Conservation (phyloP, 2,329 filamentous ascomycete genomes). For the Botrytis porri region DNA sequence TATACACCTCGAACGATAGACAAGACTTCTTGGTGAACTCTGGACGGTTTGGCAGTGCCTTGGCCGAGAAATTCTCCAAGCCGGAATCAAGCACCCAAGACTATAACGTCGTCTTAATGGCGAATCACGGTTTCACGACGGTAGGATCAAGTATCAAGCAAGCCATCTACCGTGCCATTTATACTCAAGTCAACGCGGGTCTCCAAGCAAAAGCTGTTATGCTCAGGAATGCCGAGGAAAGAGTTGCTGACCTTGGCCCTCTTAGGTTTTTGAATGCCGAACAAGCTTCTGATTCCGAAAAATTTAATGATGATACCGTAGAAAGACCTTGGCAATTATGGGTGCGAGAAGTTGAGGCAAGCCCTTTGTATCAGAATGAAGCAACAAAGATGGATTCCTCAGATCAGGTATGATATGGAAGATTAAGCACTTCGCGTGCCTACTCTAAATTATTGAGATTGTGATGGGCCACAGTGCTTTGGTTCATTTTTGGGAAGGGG, state of each 20-base stretch:
- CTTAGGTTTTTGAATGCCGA: conserved; percentile 25
- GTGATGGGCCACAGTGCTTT: conserved; percentile 1
- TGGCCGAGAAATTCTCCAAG: conserved; percentile 39
- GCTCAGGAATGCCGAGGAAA: conserved; percentile 21
- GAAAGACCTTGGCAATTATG: conserved; percentile 37
- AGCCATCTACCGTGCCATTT: conserved; percentile 44
- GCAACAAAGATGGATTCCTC: not conserved
- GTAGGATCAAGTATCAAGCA: conserved; percentile 41
- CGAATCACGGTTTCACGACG: conserved; percentile 46
- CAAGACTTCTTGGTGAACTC: conserved; percentile 43
- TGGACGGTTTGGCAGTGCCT: conserved; percentile 37
- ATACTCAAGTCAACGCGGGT: conserved; percentile 45
- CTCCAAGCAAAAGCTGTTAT: conserved; percentile 43
- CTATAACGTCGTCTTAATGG: conserved; percentile 45
- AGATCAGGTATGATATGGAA: conserved; percentile 1
- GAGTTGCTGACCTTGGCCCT: not conserved
- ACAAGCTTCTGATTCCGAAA: conserved; percentile 29
- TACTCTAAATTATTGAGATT: not conserved
- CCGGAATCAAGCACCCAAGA: conserved; percentile 24
- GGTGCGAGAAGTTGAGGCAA: conserved; percentile 35
- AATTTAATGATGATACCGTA: conserved; percentile 34
- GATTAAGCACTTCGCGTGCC: not conserved
- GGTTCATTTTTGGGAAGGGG: not conserved
- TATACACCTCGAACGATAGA: conserved; percentile 33
- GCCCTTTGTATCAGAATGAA: conserved; percentile 29